Evolutionary conservation across 371 early-diverging fungal species (phyloP).

Genomic region (Actinomortierella ambigua): DNA sequence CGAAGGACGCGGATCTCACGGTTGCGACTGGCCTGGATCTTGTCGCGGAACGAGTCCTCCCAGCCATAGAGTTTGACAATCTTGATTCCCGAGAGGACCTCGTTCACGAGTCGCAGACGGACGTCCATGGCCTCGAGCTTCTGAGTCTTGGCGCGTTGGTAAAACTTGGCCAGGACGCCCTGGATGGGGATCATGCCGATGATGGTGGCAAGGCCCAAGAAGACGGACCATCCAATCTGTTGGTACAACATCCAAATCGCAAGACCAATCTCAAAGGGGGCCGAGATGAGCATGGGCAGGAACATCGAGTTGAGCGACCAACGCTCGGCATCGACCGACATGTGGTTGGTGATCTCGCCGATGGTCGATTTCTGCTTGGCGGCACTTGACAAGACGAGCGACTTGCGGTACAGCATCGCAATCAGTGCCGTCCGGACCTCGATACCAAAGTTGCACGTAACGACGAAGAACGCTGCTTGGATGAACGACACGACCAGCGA

Average conservation of each 20-base stretch:
- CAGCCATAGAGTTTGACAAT: constrained; percentile 55
- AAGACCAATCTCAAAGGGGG: constrained; percentile 13
- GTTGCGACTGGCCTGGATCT: constrained; percentile 20
- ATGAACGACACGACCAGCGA: constrained; percentile 5
- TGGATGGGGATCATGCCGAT: constrained; percentile 21
- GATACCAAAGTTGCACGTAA: constrained; percentile 12
- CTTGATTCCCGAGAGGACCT: constrained; percentile 50
- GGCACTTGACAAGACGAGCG: constrained; percentile 76
- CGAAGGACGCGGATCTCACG: constrained; percentile 26
- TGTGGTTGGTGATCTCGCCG: constrained; percentile 82
- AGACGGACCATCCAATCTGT: constrained; percentile 19
- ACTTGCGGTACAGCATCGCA: constrained; percentile 89
- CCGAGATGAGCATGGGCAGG: constrained; percentile 4
- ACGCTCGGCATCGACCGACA: constrained; percentile 53
- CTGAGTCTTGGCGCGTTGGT: constrained; percentile 22
- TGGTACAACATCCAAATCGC: constrained; percentile 23
- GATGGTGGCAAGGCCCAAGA: constrained; percentile 24
- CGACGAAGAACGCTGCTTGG: constrained; percentile 11
- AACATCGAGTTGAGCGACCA: constrained; percentile 7
- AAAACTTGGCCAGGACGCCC: constrained; percentile 6
- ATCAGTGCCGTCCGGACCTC: constrained; percentile 77
- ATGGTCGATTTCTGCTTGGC: constrained; percentile 82
- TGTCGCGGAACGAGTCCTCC: constrained; percentile 30
- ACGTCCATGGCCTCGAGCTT: constrained; percentile 56
- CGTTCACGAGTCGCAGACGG: constrained; percentile 59